Percentiles rank a stretch among this genome's conserved stretches.
Evolutionary conservation across 805 yeast genomes (phyloP).

Genomic region (Zygosaccharomyces siamensis): DNA sequence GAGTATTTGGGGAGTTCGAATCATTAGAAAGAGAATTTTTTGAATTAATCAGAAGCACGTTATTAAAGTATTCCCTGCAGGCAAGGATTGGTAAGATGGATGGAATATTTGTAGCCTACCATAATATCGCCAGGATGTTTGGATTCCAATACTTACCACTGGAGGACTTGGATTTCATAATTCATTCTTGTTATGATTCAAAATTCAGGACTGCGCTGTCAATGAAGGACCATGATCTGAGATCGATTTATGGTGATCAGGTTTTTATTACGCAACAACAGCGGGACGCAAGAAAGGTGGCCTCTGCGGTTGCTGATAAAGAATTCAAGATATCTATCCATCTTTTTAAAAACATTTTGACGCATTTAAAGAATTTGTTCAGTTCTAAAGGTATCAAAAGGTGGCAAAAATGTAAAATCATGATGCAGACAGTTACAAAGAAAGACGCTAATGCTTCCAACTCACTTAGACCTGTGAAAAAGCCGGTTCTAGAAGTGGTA

Average conservation of each 20-base stretch:
- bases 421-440: constrained; percentile 19
- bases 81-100: constrained; percentile 96
- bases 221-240: constrained; percentile 13
- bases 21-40: constrained; percentile 76
- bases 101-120: constrained; percentile 90
- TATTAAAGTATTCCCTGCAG: constrained; percentile 82
- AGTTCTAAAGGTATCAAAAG: constrained; percentile 9
- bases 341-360: constrained; percentile 46
- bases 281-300: constrained; percentile 22
- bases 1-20: constrained; percentile 60
- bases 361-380: constrained; percentile 32
- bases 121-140: constrained; percentile 71
- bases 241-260: constrained; percentile 22
- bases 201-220: constrained; percentile 15
- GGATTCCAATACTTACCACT: constrained; percentile 89
- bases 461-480: constrained; percentile 10
- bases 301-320: constrained; percentile 48
- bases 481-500: constrained; percentile 33
- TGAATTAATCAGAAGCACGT: constrained; percentile 69
- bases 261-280: constrained; percentile 21
- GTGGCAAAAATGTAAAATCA: constrained; percentile 24
- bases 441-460: constrained; percentile 6
- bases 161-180: constrained; percentile 59
- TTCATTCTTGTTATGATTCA: constrained; percentile 44
- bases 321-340: constrained; percentile 62